Conservation (phyloP, 2,329 filamentous ascomycete genomes). For the Fonsecaea pugnacius region DNA sequence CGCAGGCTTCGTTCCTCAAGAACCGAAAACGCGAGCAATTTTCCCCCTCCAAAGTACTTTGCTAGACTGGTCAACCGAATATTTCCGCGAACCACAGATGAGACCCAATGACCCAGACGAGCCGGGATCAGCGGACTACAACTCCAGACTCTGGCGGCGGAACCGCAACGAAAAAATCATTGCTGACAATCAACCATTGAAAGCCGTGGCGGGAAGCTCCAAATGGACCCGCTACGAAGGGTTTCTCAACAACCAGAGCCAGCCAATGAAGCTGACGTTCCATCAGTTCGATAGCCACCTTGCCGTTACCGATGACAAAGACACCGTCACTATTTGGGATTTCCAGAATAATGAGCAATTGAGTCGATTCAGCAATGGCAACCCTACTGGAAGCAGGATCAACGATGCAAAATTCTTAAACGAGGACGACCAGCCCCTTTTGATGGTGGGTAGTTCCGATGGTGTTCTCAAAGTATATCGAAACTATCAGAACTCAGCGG, state of each 20-base stretch:
- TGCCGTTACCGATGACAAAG: constrained; percentile 88
- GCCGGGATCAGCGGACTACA: constrained; percentile 94
- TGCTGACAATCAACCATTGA: constrained; percentile 88
- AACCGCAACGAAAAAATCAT: constrained; percentile 92
- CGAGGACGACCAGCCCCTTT: constrained; percentile 91
- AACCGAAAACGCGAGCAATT: constrained; percentile 55
- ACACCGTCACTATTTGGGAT: constrained; percentile 81
- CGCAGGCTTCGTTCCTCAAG: constrained; percentile 69
- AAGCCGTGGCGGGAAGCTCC: constrained; percentile 80
- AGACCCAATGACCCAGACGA: constrained; percentile 94
- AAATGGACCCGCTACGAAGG: constrained; percentile 84
- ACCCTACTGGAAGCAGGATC: constrained; percentile 86
- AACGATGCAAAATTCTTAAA: constrained; percentile 98
- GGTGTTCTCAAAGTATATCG: constrained; percentile 92
- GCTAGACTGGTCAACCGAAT: constrained; percentile 94
- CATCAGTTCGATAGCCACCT: constrained; percentile 98
- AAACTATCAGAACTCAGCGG: constrained; percentile 78
- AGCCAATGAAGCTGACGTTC: constrained; percentile 91
- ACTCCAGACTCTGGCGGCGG: constrained; percentile 88
- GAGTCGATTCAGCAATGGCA: constrained; percentile 90
- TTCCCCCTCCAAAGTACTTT: constrained; percentile 83
- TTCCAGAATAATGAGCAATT: constrained; percentile 78
- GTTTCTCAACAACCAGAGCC: constrained; percentile 85
- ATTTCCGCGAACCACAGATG: constrained; percentile 99
- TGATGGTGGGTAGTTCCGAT: constrained; percentile 94